Base-by-base conservation (phyloP, 1,139 yeast genomes). In the Debaryomyces psychrophilus region DNA sequence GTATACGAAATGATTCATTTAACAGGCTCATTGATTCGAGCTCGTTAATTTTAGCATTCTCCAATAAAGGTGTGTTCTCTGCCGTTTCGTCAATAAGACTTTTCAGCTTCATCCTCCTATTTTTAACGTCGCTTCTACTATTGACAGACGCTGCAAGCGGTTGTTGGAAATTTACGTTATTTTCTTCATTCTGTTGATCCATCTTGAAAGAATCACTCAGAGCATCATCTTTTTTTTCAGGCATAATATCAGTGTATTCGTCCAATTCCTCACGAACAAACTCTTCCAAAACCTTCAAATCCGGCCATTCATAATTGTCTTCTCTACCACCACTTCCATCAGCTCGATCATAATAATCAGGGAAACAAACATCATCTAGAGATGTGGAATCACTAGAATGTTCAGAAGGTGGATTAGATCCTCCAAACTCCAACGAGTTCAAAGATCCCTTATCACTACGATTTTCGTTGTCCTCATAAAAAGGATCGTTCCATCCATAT, bases 321-420 rank as follows among this genome's bases (percentile, higher is more conserved):
- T 53, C 54, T 23, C 60, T 58, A 37, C 53, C 56, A 31, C 60
- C 64, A 36, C 60, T 62, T 5, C 49, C 56, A 17, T 59, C 60
- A 20, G 51, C 51, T 15, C 60, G 61, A 37, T 67, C 74, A 50
- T 71, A 70, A 54, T 73, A 73, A 44, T 73, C 77, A 1, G 95
- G 95, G 61, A 87, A 80, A 60, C 95, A 89, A 22, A 93, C 99
- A 65, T 93, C 98, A 60, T 87, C 92, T 48, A 92, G 68, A 0
- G 96, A 87, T 1, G 79, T 71, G 5, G 93, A 83, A 48, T 82
- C 84, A 25, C 90, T 81, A 12, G 87, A 76, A 51, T 92, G 77
- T 48, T 90, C 81, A 12, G 88, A 81, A 1, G 86, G 77, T 1
- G 95, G 95, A 55, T 86, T 85, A 8, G 92, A 85, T 35, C 72